Base-by-base conservation (phyloP, 495 filamentous ascomycete species). In the Talaromyces adpressus region DNA sequence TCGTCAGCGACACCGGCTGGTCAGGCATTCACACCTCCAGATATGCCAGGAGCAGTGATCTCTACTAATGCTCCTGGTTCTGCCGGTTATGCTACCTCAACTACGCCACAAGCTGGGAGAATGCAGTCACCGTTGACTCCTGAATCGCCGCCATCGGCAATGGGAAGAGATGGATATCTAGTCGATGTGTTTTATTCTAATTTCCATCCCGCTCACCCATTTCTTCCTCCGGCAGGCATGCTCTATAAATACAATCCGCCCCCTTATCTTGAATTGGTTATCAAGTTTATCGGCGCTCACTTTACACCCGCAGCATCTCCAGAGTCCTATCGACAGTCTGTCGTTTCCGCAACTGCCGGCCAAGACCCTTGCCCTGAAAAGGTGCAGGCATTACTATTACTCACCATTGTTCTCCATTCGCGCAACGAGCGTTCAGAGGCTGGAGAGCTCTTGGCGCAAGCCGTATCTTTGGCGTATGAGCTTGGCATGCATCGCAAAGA, bases 321-420 rank as follows among this genome's bases (percentile, higher is more conserved):
- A 47, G 78, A 79, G 29, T 62, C 67, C 12, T 81, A 81, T 62
- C 74, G 78, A 30, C 75, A 73, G 2, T 72, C 66, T 4, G 73
- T 79, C 1, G 69, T 78, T 57, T 39, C 71, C 29, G 66, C 62
- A 23, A 76, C 79, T 6, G 67, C 67, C 59, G 72, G 76, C 8
- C 76, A 79, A 59, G 64, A 69, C n/a, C 27, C 63, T 7, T 66
- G 70, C 2, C 63, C 77, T 1, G 77, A 81, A 57, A 81, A 79
- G 62, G 84, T 95, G 3, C 92, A 97, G 73, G 88, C 91, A 0
- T 79, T 93, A 65, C 71, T 96, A 54, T 77, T 96, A 14, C 80
- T 91, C 45, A 82, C 91, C 8, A 86, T 95, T 66, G 90, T 88
- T 2, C 79, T 95, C 20, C 89, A 96, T 70, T 89, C 89, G 22